A percentile compares a stretch with the other conserved stretches of the same genome.
These are phyloP conservation scores for Globisporangium nagaii DNA, from an alignment of 352 stramenopile genomes.

Conservation along the genomic window DNA sequence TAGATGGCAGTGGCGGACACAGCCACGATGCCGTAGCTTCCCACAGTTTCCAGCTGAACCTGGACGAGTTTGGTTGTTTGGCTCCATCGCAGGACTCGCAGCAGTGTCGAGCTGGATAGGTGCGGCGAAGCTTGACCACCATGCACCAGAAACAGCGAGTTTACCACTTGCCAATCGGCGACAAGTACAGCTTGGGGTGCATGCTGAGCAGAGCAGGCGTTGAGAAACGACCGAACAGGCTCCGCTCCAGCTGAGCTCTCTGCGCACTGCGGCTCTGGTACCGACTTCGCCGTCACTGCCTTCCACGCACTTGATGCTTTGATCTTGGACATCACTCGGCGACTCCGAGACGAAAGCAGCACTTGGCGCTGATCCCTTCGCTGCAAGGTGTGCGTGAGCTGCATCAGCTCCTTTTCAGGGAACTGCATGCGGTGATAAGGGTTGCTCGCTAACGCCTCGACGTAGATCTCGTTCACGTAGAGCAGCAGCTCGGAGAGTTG, in stretches of 20 bases:
- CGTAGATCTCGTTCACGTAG: constrained; percentile 32
- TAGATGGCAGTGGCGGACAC: neutral
- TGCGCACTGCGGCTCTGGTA: neutral
- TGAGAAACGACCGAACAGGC: neutral
- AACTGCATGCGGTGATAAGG: constrained; percentile 25
- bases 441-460: constrained; percentile 40
- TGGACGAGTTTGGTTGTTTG: constrained; percentile 1
- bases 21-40: neutral
- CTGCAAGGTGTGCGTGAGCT: constrained; percentile 22
- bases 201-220: neutral
- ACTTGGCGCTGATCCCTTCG: constrained; percentile 27
- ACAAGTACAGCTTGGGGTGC: neutral
- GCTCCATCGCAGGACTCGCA: neutral
- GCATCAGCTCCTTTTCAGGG: constrained; percentile 12
- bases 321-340: constrained; percentile 37
- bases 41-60: neutral
- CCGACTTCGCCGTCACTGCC: neutral
- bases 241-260: neutral
- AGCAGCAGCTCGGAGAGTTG: constrained; percentile 33
- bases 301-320: constrained; percentile 12
- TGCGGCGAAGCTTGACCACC: neutral
- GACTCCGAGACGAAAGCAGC: constrained; percentile 23
- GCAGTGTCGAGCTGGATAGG: neutral
- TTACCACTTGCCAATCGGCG: neutral
- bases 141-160: neutral